phyloP scores from a whole-genome alignment of 1,284 basidiomycete genomes.

The Trichosporon inkin region DNA sequence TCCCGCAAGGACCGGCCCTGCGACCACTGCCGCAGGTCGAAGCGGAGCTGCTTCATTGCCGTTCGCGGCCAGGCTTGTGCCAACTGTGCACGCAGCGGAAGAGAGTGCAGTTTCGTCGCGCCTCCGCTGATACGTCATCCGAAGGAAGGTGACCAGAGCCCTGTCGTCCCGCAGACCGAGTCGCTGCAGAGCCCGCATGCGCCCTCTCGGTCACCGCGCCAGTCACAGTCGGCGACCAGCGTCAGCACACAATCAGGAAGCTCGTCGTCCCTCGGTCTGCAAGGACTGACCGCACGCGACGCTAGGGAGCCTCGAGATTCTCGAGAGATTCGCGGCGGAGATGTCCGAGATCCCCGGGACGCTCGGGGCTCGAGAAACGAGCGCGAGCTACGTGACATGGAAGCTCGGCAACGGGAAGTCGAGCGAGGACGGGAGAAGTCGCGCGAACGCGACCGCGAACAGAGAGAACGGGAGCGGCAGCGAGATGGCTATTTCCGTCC shows the following conservation, averaged over 20 bases:
- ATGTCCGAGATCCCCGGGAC: background rate
- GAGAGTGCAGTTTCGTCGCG: conserved; percentile 21
- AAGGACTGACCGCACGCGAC: background rate
- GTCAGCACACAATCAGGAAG: background rate
- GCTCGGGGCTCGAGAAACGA: background rate
- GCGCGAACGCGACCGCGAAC: background rate
- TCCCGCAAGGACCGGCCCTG: conserved; percentile 27
- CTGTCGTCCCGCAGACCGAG: background rate
- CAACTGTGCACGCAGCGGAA: conserved; percentile 15
- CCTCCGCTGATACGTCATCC: conserved; percentile 23
- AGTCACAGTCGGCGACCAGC: background rate
- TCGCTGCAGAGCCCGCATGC: background rate
- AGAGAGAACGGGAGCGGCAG: background rate
- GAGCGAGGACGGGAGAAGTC: background rate
- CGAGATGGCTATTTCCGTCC: background rate
- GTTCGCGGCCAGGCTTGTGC: conserved; percentile 24
- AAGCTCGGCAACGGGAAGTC: background rate
- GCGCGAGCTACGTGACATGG: background rate
- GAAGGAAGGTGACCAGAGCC: conserved; percentile 12
- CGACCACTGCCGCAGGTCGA: conserved; percentile 25
- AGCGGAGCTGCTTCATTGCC: conserved; percentile 22
- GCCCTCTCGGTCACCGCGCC: background rate
- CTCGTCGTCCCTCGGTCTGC: background rate
- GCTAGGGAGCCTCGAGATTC: background rate
- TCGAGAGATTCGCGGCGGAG: too few species aligned